These are phyloP conservation scores for Pseudogymnoascus sp. DNA, from an alignment of 2,329 filamentous ascomycete genomes.

Conservation along the genomic window DNA sequence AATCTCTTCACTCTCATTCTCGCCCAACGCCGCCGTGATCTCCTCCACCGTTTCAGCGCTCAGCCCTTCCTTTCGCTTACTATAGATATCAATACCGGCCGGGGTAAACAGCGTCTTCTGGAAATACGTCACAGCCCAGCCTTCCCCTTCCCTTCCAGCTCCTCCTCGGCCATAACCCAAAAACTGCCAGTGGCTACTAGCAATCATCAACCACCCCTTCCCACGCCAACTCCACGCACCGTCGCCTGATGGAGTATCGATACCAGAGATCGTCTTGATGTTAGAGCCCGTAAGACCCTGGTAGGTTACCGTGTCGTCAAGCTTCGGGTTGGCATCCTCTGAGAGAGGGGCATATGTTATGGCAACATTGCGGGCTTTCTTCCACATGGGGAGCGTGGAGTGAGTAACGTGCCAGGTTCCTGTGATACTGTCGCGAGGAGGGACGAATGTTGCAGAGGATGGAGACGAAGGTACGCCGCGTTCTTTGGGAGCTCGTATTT, in stretches of 20 bases:
- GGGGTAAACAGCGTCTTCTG: conserved; percentile 75
- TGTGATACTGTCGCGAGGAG: conserved; percentile 49
- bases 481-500: background rate
- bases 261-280: conserved; percentile 54
- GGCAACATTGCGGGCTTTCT: conserved; percentile 66
- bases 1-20: conserved; percentile 42
- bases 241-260: conserved; percentile 45
- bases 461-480: conserved; percentile 13
- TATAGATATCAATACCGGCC: conserved; percentile 73
- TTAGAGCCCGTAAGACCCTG: conserved; percentile 43
- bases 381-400: conserved; percentile 74
- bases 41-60: conserved; percentile 45
- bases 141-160: conserved; percentile 29
- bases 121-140: conserved; percentile 80
- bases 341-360: conserved; percentile 62
- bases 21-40: conserved; percentile 47
- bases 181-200: conserved; percentile 71
- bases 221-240: conserved; percentile 68
- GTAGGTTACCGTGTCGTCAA: conserved; percentile 69
- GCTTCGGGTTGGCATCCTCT: conserved; percentile 20
- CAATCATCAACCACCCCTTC: conserved; percentile 64
- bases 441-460: conserved; percentile 25
- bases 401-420: conserved; percentile 68
- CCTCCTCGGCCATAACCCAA: conserved; percentile 57
- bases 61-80: conserved; percentile 52